Evolutionary conservation across 1,139 yeast species (phyloP).

Genomic region (Taphrina communis): DNA sequence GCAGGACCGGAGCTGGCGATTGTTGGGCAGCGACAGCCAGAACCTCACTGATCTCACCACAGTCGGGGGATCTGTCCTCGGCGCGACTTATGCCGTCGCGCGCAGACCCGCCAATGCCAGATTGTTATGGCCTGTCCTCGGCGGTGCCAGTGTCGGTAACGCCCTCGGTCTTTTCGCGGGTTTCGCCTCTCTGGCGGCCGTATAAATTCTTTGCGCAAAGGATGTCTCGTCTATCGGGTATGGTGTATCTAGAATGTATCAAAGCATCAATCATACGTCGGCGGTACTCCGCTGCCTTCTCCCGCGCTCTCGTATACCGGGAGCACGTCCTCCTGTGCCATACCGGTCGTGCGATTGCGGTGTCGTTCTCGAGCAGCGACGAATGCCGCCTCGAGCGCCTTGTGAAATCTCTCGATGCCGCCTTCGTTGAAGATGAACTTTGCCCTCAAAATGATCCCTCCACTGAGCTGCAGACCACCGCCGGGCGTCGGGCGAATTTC

Average conservation of each 20-base stretch:
- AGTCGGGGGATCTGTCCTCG: background rate
- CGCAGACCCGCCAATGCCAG: background rate
- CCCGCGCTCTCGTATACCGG: slow-evolving; percentile 21
- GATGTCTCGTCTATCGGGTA: too few species aligned
- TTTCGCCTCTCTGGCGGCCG: background rate
- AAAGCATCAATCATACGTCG: slow-evolving; percentile 2
- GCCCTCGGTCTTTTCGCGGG: slow-evolving; percentile 5
- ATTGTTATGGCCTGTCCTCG: background rate
- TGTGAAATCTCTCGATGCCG: slow-evolving; percentile 33
- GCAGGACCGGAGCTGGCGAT: slow-evolving; percentile 12
- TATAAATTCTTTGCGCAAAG: background rate
- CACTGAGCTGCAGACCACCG: slow-evolving; percentile 32
- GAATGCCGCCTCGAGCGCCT: slow-evolving; percentile 27
- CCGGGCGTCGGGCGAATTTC: slow-evolving; percentile 31
- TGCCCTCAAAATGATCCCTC: slow-evolving; percentile 23
- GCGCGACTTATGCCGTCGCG: background rate
- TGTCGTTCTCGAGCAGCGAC: slow-evolving; percentile 26
- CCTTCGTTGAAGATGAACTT: slow-evolving; percentile 33
- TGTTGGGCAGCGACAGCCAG: background rate
- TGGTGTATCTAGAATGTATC: too few species aligned
- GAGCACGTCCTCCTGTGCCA: background rate
- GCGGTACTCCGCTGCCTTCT: slow-evolving; percentile 21
- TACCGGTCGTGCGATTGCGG: slow-evolving; percentile 2
- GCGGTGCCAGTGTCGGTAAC: slow-evolving; percentile 12
- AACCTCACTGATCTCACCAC: slow-evolving; percentile 3